Evolutionary conservation across 441 rosid species (phyloP), one percentile per base, ranked within the genome.

Genomic region (Codiaeum variegatum): DNA sequence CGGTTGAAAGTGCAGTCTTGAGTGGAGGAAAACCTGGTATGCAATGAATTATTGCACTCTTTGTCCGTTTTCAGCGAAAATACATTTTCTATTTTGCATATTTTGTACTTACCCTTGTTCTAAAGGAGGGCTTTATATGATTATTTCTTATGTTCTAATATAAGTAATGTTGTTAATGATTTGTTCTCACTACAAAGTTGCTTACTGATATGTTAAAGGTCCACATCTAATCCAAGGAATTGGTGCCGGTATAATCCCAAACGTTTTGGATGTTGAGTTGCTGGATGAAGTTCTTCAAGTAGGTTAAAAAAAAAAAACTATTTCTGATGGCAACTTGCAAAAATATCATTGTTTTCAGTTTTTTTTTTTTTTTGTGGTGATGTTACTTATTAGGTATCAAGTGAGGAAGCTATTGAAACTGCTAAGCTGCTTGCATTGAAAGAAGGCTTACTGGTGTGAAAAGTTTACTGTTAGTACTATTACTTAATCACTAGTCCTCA

Each of bases 341-440:
- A n/a, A 9, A 24, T 23, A 55, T 19, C 24, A 34, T 6, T 31
- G 2, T 21, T 62, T 58, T 58, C 34, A 11, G 12, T 58, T 58
- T 13, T 58, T 26, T 58, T 9, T 58, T 58, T 13, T 58, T 26
- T 58, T 9, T 19, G 18, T 40, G n/a, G 52, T 62, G 24, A 23
- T 44, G 32, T 63, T 15, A 10, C 38, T 23, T 21, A 31, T 38
- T 59, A 92, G 94, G 83, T 92, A 72, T 58, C 88, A 10, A 75
- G 96, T 47, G 87, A 85, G 54, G 94, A 90, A 78, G 91, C 96
- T 6, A 83, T 89, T 38, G 96, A 89, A 82, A 86, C 93, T 62
- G 86, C 94, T 5, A 88, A 78, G 80, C 82, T 82, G 76, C 83
- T 91, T 73, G 81, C 91, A 13, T 70, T 77, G 76, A 87, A 82